These are phyloP conservation scores for Scleroderma bovista DNA, from an alignment of 768 basidiomycete species.

Conservation along the genomic window DNA sequence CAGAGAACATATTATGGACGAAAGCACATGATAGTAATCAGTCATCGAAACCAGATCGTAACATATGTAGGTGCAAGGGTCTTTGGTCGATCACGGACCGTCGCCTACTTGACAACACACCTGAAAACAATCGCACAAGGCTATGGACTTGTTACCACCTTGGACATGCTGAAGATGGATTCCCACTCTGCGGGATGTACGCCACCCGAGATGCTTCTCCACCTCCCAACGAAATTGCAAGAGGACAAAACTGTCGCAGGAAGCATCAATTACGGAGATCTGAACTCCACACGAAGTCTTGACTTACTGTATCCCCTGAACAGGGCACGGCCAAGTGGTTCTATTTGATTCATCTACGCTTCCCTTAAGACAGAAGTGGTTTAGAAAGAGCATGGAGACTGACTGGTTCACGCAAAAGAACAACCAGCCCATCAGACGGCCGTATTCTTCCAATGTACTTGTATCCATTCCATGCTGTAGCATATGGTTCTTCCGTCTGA, in stretches of 20 bases:
- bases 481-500: constrained; percentile 44
- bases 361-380: constrained; percentile 2
- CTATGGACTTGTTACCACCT: constrained; percentile 25
- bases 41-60: no score
- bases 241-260: constrained; percentile 39
- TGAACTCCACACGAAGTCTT: neutral
- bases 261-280: constrained; percentile 5
- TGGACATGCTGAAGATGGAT: constrained; percentile 48
- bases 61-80: no score
- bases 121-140: neutral
- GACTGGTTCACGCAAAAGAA: constrained; percentile 49
- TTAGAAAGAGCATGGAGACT: constrained; percentile 13
- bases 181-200: constrained; percentile 40
- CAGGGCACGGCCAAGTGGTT: constrained; percentile 31
- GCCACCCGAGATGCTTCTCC: constrained; percentile 31
- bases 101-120: no score
- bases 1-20: no score
- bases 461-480: constrained; percentile 53
- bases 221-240: constrained; percentile 47
- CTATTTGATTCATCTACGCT: constrained; percentile 20
- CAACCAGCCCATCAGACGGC: constrained; percentile 53
- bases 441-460: constrained; percentile 54
- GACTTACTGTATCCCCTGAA: constrained; percentile 45
- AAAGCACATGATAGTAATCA: no score
- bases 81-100: no score